phyloP scores from a whole-genome alignment of 495 filamentous ascomycete genomes.

The Tuber calosporum region DNA sequence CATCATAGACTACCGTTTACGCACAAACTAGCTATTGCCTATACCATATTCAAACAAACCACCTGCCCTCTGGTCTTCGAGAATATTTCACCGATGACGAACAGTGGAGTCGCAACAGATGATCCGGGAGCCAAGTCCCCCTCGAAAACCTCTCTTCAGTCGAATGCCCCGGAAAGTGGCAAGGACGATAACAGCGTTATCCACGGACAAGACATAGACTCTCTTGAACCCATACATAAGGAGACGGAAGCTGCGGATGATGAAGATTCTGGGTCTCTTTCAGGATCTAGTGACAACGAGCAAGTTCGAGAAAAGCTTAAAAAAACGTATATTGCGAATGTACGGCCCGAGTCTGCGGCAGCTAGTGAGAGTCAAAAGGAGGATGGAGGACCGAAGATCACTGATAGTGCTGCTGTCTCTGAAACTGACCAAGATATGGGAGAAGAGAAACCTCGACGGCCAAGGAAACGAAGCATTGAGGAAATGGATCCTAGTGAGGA shows the following conservation, averaged over 20 bases:
- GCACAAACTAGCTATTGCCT: not conserved
- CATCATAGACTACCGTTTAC: not conserved
- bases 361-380: slow-evolving; percentile 23
- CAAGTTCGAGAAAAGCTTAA: slow-evolving; percentile 41
- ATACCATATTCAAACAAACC: not conserved
- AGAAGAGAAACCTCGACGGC: slow-evolving; percentile 30
- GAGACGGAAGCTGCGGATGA: not conserved
- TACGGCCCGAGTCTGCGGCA: slow-evolving; percentile 30
- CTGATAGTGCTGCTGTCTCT: slow-evolving; percentile 22
- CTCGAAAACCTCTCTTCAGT: not conserved
- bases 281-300: slow-evolving; percentile 29
- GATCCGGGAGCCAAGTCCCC: slow-evolving; percentile 12
- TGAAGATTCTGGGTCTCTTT: not conserved
- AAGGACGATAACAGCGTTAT: slow-evolving; percentile 8
- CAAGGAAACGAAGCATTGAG: slow-evolving; percentile 39
- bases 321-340: slow-evolving; percentile 40
- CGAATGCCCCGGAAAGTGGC: not conserved
- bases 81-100: slow-evolving; percentile 35
- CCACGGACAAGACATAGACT: slow-evolving; percentile 24
- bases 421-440: slow-evolving; percentile 35
- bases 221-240: not conserved
- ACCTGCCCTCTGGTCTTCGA: not conserved
- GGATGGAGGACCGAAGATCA: slow-evolving; percentile 13
- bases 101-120: slow-evolving; percentile 34
- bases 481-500: slow-evolving; percentile 36